These are phyloP conservation scores for Mentha longifolia DNA, from an alignment of 257 asterid genomes.

Conservation along the genomic window DNA sequence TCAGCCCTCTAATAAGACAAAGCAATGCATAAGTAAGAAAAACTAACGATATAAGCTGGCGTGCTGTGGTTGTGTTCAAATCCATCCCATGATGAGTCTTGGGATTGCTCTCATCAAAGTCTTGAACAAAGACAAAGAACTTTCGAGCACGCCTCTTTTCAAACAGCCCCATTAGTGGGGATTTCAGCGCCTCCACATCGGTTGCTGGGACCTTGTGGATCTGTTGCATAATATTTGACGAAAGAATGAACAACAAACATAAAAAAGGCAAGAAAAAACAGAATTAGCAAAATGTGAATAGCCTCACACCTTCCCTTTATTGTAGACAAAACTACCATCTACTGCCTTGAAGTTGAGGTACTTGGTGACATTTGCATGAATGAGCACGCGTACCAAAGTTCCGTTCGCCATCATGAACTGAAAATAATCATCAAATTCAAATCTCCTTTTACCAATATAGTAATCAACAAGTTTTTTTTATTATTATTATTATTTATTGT, in stretches of 20 bases:
- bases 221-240: conserved; percentile 43
- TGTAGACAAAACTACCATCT: conserved; percentile 96
- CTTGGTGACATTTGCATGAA: conserved; percentile 93
- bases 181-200: conserved; percentile 96
- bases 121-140: conserved; percentile 93
- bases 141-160: conserved; percentile 95
- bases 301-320: conserved; percentile 80
- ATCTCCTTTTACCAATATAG: not conserved
- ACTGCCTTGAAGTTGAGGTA: conserved; percentile 98
- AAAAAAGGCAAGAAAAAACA: not conserved
- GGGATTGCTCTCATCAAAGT: conserved; percentile 80
- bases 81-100: conserved; percentile 89
- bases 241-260: conserved; percentile 20
- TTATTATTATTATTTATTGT: no score
- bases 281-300: not conserved
- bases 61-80: conserved; percentile 68
- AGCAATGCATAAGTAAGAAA: conserved; percentile 22
- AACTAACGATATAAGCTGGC: conserved; percentile 73
- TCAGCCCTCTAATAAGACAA: no score
- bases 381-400: conserved; percentile 88
- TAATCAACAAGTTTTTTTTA: no score
- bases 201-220: conserved; percentile 98
- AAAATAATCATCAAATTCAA: conserved; percentile 2
- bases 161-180: conserved; percentile 92
- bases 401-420: conserved; percentile 99